Evolutionary conservation across 2,329 filamentous ascomycete genomes (phyloP), one percentile per base, ranked within the genome.

Genomic region (Fusarium sp.): DNA sequence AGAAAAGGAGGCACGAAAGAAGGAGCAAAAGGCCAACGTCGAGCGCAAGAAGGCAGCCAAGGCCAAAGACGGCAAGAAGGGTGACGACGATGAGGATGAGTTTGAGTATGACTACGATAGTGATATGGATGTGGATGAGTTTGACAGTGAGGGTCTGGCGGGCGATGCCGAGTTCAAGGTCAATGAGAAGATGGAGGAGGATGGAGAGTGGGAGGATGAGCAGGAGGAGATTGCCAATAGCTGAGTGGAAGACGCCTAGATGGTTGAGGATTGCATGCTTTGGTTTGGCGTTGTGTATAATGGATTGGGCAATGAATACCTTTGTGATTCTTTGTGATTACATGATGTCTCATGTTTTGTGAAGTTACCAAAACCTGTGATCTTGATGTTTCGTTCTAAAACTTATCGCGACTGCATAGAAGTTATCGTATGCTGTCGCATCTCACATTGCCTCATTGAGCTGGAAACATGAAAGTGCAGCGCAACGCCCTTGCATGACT

Each of bases 11-110:
- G 89, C 89, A 62, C 87, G 96, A 72, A 92, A 90, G 83, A 91
- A 91, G 79, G 88, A 94, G 76, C 96, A 99, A 80, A 94, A 89
- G 81, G 94, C 93, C 73, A 98, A 98, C 76, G 89, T 99, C 4
- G 94, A 97, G 83, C 92, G 88, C 83, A 98, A 98, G 85, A 90
- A 91, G 78, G 81, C 80, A 36, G 81, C 79, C 53, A 85, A 84
- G 65, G 83, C 79, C 29, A 82, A 83, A 27, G 79, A 80, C 33
- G 82, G 84, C 71, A 80, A 78, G 7, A 83, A 84, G 59, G 76
- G 76, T 8, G 76, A 78, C 9, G 76, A 80, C 47, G 81, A 82
- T 10, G 80, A 82, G 7, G 81, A 86, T 33, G 83, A 82, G 39
- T 84, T 84, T 38, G 82, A 84, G 54, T 80, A 86, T 39, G 82